Base-by-base conservation (phyloP, 371 early-diverging fungal species). In the Coemansia sp. region DNA sequence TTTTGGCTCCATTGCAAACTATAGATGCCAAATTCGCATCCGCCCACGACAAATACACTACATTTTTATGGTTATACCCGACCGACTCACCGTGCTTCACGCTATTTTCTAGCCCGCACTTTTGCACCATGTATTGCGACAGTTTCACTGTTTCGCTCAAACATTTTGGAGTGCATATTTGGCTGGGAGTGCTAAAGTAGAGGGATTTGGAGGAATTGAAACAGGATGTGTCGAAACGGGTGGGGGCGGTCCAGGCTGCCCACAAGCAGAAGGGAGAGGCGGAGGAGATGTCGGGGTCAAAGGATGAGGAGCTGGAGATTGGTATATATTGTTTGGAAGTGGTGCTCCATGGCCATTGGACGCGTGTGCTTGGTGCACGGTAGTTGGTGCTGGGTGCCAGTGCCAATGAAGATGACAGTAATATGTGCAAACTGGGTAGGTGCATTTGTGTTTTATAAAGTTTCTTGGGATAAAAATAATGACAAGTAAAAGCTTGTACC, bases 41-140 rank as follows among this genome's bases (percentile, higher is more conserved):
- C 0, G 77, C 64, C 77, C 77, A 77, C 33, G 77, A 72, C 5
- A 77, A 21, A 48, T 77, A 77, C 0, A 77, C 74, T 0, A 67
- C 58, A 9, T 77, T 54, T 37, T 68, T 77, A 56, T 77, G 78
- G 20, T 59, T 77, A 47, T 77, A 77, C 3, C 73, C 78, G 1
- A 65, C 65, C 1, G 78, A 69, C 20, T 65, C 60, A 11, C 47
- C 40, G 11, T 54, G 26, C 18, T 64, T 48, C 2, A 59, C 25
- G 14, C 37, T 52, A 5, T 16, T 39, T 20, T 65, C 65, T 11
- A 73, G 58, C 4, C 40, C 47, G 23, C 78, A 77, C 42, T 50
- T 20, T 16, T 65, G 23, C 12, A 69, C 69, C 39, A 77, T 37
- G 18, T 72, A 73, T 23, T 69, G 60, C 1, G 78, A 72, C 12